Evolutionary conservation across 1,284 basidiomycete species (phyloP), one percentile per base, ranked within the genome.

Genomic region (Trichosporon inkin): DNA sequence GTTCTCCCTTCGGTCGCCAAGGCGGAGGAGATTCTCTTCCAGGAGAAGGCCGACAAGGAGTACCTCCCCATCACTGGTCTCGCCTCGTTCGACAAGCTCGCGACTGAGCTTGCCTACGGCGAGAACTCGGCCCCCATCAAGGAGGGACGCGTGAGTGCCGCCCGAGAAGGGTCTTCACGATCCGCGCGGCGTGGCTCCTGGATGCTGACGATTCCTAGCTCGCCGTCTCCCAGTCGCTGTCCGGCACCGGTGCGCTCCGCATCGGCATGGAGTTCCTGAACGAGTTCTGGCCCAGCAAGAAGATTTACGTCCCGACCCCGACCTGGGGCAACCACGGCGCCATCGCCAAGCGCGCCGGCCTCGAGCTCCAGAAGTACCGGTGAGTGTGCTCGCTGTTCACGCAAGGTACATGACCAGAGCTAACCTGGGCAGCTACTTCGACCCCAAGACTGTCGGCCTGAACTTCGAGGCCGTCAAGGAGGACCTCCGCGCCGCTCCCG

Each of bases 301-400:
- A 83, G 54, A 89, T 99, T 76, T 98, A 96, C 81, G 83, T 99
- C 55, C 96, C 95, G 36, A 83, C 83, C 14, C 96, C 96, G 17
- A 91, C 94, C 13, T 99, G 95, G 96, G 95, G 95, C 49, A 98
- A 98, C 81, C 95, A 99, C 79, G 90, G 88, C 44, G 82, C 83
- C 85, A 70, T 92, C 86, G 63, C 60, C 56, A 61, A 61, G 60
- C 41, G 37, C 79, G 90, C 90, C 57, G 94, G 94, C 16, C 82
- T 99, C 51, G 91, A 96, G 80, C 92, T 98, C 71, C 88, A 90
- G 72, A 82, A 84, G 41, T 99, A 99, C 82, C 57, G 68, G 68
- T 66, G 38, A 58, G 60, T 59, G n/a, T n/a, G 2, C 22, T 28
- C 17, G 6, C 10, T 10, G 52, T 6, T 28, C 24, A 35, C 3